Percentiles rank a stretch among this genome's conserved stretches.
phyloP scores from a whole-genome alignment of 2,329 filamentous ascomycete genomes.

The Triangularia verruculosa region DNA sequence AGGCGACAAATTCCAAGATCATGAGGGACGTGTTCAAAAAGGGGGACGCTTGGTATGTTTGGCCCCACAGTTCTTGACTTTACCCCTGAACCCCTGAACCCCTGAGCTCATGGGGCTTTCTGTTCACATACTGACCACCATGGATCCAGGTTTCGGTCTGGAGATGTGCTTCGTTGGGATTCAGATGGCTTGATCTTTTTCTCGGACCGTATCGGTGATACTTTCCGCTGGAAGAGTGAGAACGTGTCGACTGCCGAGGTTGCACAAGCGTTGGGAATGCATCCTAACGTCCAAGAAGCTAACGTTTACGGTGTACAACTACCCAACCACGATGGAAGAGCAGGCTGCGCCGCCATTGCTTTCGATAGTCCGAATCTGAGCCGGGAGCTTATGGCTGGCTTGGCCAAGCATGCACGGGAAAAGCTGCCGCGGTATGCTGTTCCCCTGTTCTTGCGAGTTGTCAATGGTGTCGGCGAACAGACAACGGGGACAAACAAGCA shows the following conservation, averaged over 20 bases:
- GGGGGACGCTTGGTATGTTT: slow-evolving; percentile 63
- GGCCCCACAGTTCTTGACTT: not conserved
- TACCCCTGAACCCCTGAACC: not conserved
- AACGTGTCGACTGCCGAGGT: slow-evolving; percentile 83
- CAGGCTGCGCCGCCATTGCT: slow-evolving; percentile 72
- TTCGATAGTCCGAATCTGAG: slow-evolving; percentile 45
- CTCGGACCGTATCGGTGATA: slow-evolving; percentile 75
- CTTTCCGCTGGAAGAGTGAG: slow-evolving; percentile 77
- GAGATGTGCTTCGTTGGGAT: slow-evolving; percentile 72
- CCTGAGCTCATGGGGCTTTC: not conserved
- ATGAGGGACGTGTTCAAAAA: slow-evolving; percentile 68
- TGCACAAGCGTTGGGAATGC: slow-evolving; percentile 64
- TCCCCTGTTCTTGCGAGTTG: slow-evolving; percentile 74
- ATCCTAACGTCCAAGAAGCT: slow-evolving; percentile 67
- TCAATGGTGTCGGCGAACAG: slow-evolving; percentile 55
- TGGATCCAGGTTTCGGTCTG: slow-evolving; percentile 61
- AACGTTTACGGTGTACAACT: slow-evolving; percentile 83
- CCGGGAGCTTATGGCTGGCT: slow-evolving; percentile 47
- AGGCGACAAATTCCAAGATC: slow-evolving; percentile 70
- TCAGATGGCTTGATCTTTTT: slow-evolving; percentile 72
- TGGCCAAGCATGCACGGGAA: slow-evolving; percentile 57
- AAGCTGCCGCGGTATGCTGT: slow-evolving; percentile 70
- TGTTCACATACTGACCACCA: not conserved
- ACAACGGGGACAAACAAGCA: slow-evolving; percentile 85
- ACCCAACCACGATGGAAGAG: slow-evolving; percentile 78